Evolutionary conservation across 1,284 basidiomycete genomes (phyloP).

Genomic region (Naganishia sp.): DNA sequence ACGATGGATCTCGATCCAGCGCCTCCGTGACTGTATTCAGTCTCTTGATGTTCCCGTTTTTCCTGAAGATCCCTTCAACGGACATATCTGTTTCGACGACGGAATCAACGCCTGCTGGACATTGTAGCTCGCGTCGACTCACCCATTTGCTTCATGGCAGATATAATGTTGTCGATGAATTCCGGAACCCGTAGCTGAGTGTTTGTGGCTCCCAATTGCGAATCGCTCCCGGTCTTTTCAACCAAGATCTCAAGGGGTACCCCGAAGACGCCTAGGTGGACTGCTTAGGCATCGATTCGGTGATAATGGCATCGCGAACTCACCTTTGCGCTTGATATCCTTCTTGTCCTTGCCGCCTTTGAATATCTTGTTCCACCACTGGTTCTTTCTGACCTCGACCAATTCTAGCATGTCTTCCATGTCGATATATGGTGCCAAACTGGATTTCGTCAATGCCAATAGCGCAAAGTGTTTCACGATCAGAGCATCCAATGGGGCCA

Average conservation of each 20-base stretch:
- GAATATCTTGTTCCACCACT: conserved; percentile 96
- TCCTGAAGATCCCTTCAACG: conserved; percentile 96
- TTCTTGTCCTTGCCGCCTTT: conserved; percentile 83
- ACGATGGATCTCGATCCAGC: conserved; percentile 86
- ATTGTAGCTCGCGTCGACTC: conserved; percentile 47
- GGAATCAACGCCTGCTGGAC: conserved; percentile 13
- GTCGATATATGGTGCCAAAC: conserved; percentile 78
- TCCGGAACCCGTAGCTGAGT: conserved; percentile 85
- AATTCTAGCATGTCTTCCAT: conserved; percentile 91
- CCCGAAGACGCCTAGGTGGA: conserved; percentile 72
- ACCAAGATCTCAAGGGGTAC: conserved; percentile 91
- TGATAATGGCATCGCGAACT: conserved; percentile 39
- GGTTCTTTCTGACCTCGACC: conserved; percentile 88
- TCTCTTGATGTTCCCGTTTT: conserved; percentile 95
- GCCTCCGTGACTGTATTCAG: conserved; percentile 87
- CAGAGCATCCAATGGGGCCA: conserved; percentile 79
- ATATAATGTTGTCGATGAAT: conserved; percentile 96
- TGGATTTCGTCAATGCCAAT: conserved; percentile 72
- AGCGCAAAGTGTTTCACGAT: conserved; percentile 93
- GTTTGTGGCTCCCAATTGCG: conserved; percentile 82
- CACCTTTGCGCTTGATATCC: conserved; percentile 87
- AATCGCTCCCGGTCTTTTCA: conserved; percentile 94
- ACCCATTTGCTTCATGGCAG: conserved; percentile 99
- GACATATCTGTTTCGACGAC: conserved; percentile 75
- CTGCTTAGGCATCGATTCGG: conserved; percentile 3